Conservation (phyloP, 1,139 yeast species). For the Sugiyamaella novakii region DNA sequence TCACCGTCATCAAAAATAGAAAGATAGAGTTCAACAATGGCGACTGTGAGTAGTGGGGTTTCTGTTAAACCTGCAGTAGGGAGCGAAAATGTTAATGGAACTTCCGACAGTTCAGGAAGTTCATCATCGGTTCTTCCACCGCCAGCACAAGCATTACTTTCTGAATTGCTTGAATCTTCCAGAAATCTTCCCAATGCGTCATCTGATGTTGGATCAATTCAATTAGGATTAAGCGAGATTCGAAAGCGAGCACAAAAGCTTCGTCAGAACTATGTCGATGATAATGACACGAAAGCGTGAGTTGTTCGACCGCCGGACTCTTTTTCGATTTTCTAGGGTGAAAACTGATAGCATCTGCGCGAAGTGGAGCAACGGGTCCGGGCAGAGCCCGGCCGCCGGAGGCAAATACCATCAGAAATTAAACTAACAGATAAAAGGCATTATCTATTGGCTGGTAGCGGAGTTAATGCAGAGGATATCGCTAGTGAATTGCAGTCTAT, state of each 20-base stretch:
- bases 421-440: slow-evolving; percentile 44
- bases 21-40: slow-evolving; percentile 4
- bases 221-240: slow-evolving; percentile 75
- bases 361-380: no score
- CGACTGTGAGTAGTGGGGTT: slow-evolving; percentile 4
- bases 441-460: slow-evolving; percentile 85
- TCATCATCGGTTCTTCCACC: slow-evolving; percentile 32
- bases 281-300: slow-evolving; percentile 72
- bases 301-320: no score
- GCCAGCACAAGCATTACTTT: slow-evolving; percentile 46
- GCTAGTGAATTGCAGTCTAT: slow-evolving; percentile 56
- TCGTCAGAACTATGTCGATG: slow-evolving; percentile 50
- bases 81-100: not conserved
- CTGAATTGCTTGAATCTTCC: slow-evolving; percentile 72
- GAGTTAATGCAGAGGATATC: slow-evolving; percentile 84
- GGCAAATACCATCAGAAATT: no score
- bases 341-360: no score
- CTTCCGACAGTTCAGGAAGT: slow-evolving; percentile 1
- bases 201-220: slow-evolving; percentile 69
- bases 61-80: slow-evolving; percentile 3
- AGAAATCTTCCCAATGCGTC: slow-evolving; percentile 66
- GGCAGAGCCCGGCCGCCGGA: no score
- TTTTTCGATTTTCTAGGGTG: no score
- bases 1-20: not conserved
- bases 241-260: slow-evolving; percentile 67